These are phyloP conservation scores for Aurantiochytrium sp. DNA, from an alignment of 108 stramenopile genomes.

Conservation along the genomic window DNA sequence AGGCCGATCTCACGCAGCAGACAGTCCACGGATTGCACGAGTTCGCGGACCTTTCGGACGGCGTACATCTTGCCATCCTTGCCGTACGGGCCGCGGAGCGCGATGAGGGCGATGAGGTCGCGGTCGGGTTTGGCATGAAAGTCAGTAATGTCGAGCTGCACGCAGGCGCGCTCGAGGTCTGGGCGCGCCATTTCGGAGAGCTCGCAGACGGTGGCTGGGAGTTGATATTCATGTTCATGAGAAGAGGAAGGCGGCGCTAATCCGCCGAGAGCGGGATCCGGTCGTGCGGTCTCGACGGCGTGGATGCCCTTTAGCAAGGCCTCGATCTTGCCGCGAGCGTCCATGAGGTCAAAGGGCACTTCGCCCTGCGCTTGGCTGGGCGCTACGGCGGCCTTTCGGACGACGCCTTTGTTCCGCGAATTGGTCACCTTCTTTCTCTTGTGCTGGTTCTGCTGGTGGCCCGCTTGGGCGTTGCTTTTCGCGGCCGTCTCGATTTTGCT, in stretches of 20 bases:
- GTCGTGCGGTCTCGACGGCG: not conserved
- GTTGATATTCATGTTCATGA: too few relatives aligned
- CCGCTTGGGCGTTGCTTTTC: not conserved
- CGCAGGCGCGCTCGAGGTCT: not conserved
- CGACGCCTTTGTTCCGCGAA: not conserved
- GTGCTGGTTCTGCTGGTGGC: not conserved
- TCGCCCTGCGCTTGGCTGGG: too few relatives aligned
- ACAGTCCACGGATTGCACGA: not conserved
- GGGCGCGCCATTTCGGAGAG: not conserved
- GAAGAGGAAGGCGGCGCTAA: not conserved
- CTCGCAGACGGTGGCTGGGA: not conserved
- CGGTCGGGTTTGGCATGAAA: not conserved
- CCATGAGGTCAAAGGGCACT: too few relatives aligned
- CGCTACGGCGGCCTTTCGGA: too few relatives aligned
- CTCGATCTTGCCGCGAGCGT: too few relatives aligned
- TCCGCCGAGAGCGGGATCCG: not conserved
- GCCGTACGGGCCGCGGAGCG: not conserved
- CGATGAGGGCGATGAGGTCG: not conserved
- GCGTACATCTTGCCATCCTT: not conserved
- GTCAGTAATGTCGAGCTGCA: not conserved
- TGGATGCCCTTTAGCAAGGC: too few relatives aligned
- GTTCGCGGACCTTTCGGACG: not conserved
- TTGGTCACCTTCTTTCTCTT: not conserved
- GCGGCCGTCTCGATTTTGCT: not conserved
- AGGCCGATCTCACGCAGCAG: not conserved